Conservation (phyloP, 1,284 basidiomycete genomes). For the Thelephora terrestris region DNA sequence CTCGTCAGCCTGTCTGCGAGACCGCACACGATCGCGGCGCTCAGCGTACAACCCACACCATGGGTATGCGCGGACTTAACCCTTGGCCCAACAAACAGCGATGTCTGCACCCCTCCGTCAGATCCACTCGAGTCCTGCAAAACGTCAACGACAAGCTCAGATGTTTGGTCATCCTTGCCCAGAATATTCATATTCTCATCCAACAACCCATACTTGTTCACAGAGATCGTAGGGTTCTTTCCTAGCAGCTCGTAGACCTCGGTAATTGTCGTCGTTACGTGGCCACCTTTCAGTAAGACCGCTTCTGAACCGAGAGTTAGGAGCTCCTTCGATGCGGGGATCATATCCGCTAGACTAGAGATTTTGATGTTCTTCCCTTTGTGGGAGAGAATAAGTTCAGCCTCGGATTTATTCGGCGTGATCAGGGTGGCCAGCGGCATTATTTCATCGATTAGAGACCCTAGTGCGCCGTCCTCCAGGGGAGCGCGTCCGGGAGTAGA, state of each 20-base stretch:
- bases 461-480: slow-evolving; percentile 58
- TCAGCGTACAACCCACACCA: slow-evolving; percentile 91
- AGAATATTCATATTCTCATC: slow-evolving; percentile 58
- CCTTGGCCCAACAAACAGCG: slow-evolving; percentile 55
- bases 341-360: slow-evolving; percentile 49
- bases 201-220: slow-evolving; percentile 34
- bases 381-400: slow-evolving; percentile 53
- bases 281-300: slow-evolving; percentile 86
- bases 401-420: slow-evolving; percentile 86
- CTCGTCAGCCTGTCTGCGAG: slow-evolving; percentile 45
- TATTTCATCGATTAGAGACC: slow-evolving; percentile 49
- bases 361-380: slow-evolving; percentile 28
- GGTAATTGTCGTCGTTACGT: slow-evolving; percentile 38
- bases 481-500: slow-evolving; percentile 86
- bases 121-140: slow-evolving; percentile 27
- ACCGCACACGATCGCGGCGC: slow-evolving; percentile 69
- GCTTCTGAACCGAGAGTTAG: slow-evolving; percentile 40
- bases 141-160: slow-evolving; percentile 65
- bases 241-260: slow-evolving; percentile 32
- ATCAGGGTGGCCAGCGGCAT: slow-evolving; percentile 69
- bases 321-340: slow-evolving; percentile 47
- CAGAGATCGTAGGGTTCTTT: slow-evolving; percentile 22
- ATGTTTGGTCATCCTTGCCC: slow-evolving; percentile 13
- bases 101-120: slow-evolving; percentile 26
- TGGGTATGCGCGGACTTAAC: slow-evolving; percentile 74